A percentile compares a stretch with the other conserved stretches of the same genome.
These are phyloP conservation scores for Monsonia emarginata DNA, from an alignment of 441 rosid genomes.

Conservation along the genomic window DNA sequence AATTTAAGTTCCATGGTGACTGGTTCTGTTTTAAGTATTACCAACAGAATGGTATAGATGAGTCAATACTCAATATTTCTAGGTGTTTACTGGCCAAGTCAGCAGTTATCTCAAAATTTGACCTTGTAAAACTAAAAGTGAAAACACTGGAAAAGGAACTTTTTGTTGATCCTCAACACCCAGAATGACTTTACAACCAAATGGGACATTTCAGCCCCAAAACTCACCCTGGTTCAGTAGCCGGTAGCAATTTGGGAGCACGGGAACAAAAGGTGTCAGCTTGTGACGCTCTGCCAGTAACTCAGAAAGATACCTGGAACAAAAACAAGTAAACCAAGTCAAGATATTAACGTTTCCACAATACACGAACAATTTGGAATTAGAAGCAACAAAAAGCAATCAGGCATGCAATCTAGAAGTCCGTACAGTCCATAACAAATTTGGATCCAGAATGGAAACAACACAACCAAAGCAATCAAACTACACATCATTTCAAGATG, in stretches of 20 bases:
- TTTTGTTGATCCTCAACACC: too few species aligned
- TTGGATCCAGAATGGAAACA: background rate
- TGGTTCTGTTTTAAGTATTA: too few species aligned
- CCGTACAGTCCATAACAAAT: background rate
- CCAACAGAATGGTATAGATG: background rate
- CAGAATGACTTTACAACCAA: background rate
- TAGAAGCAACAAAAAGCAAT: background rate
- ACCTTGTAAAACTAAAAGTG: background rate
- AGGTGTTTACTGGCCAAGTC: background rate
- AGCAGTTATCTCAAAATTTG: background rate
- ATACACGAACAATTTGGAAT: background rate
- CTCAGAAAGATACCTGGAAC: conserved; percentile 63
- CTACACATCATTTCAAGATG: background rate
- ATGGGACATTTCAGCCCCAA: conserved; percentile 6
- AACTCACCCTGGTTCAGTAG: conserved; percentile 70
- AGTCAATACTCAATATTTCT: background rate
- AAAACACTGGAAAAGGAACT: background rate
- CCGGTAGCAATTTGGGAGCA: conserved; percentile 53
- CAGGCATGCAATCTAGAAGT: background rate
- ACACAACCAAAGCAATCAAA: background rate
- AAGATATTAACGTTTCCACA: background rate
- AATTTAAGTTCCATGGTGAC: too few species aligned
- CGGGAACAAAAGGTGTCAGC: conserved; percentile 58
- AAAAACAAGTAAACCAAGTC: conserved; percentile 10
- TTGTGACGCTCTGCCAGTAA: conserved; percentile 68